Conservation (phyloP, 208 protist species). For the Wallacemonas sp. region DNA sequence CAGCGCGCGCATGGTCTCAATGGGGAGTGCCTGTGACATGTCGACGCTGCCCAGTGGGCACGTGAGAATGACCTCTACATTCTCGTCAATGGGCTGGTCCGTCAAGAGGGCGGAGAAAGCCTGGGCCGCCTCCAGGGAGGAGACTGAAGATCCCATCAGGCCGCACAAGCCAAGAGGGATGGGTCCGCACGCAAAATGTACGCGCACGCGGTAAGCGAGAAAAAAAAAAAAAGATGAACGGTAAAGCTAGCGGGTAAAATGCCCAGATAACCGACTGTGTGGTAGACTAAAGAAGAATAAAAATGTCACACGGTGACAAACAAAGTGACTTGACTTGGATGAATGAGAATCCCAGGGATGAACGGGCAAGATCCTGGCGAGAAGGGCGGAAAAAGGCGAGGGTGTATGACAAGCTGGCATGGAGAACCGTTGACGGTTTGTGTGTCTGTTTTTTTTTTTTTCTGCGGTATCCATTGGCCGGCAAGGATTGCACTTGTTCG, state of each 20-base stretch:
- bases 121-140: slow-evolving; percentile 55
- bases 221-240: background rate
- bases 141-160: slow-evolving; percentile 71
- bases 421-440: no score
- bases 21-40: slow-evolving; percentile 43
- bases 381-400: no score
- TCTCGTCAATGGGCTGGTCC: slow-evolving; percentile 27
- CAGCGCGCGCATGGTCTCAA: slow-evolving; percentile 56
- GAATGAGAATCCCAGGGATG: no score
- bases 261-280: no score
- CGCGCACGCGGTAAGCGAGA: background rate
- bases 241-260: background rate
- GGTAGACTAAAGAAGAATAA: no score
- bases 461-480: no score
- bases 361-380: no score
- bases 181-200: background rate
- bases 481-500: no score
- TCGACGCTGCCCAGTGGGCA: slow-evolving; percentile 49
- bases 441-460: no score
- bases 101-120: slow-evolving; percentile 40
- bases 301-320: no score
- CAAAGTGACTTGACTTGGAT: no score
- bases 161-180: background rate
- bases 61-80: slow-evolving; percentile 38
- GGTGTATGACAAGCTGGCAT: no score